Evolutionary conservation across 202 grass and related monocot genomes (phyloP).

Genomic region (Dendrocalamus latiflorus): DNA sequence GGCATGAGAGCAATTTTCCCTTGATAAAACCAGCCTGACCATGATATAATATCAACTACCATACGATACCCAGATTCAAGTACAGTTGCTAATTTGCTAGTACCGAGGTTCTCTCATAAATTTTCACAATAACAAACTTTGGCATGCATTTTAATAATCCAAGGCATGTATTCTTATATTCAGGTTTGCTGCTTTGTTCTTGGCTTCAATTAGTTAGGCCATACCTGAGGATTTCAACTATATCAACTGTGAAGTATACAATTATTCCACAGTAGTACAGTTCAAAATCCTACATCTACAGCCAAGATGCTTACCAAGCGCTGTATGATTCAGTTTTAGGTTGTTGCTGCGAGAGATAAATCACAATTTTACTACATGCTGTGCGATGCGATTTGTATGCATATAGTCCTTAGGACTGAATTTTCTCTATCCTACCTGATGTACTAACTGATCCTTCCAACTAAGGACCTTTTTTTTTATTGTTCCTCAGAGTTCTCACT

Average conservation of each 20-base stretch:
- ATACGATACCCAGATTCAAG: not conserved
- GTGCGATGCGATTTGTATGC: not conserved
- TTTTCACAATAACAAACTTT: not conserved
- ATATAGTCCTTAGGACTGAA: not conserved
- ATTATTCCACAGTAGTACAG: not conserved
- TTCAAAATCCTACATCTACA: not conserved
- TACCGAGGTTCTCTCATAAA: not conserved
- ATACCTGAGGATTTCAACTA: too few relatives aligned
- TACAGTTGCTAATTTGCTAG: not conserved
- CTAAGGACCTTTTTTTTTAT: not conserved
- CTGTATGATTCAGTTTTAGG: not conserved
- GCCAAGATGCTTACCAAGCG: not conserved
- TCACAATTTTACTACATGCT: not conserved
- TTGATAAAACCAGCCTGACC: not conserved
- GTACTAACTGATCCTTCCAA: not conserved
- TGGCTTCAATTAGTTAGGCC: not conserved
- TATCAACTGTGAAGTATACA: too few relatives aligned
- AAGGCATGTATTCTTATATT: not conserved
- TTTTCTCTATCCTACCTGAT: not conserved
- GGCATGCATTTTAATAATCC: not conserved
- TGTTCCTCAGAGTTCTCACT: not conserved
- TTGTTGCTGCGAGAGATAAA: not conserved
- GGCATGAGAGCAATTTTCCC: too few relatives aligned
- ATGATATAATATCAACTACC: not conserved
- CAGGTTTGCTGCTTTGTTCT: not conserved